These are phyloP conservation scores for Backusella macrospora DNA, from an alignment of 192 early-diverging fungal genomes.

Conservation along the genomic window DNA sequence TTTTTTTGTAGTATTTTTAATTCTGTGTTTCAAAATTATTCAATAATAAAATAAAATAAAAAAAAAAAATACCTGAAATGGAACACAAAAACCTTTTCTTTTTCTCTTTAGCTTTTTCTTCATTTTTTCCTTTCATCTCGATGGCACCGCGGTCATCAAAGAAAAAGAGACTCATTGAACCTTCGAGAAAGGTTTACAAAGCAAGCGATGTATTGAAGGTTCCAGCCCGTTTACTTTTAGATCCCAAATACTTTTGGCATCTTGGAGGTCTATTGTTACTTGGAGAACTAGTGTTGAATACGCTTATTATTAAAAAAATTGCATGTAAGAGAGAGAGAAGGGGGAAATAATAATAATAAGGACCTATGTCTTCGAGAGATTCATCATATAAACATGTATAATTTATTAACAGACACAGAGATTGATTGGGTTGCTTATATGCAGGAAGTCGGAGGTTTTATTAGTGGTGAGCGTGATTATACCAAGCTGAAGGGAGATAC, in stretches of 20 bases:
- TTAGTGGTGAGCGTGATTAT: conserved; percentile 86
- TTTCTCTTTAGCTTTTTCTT: background rate
- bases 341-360: background rate
- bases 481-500: conserved; percentile 80
- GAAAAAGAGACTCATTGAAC: background rate
- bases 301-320: conserved; percentile 62
- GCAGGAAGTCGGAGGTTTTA: conserved; percentile 83
- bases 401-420: conserved; percentile 72
- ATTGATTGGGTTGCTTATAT: conserved; percentile 98
- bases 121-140: background rate
- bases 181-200: conserved; percentile 12
- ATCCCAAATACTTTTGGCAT: conserved; percentile 55
- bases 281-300: conserved; percentile 52
- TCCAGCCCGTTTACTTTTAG: conserved; percentile 33
- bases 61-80: background rate
- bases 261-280: conserved; percentile 48
- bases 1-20: conserved; percentile 3
- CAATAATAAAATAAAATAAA: background rate
- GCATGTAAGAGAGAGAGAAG: conserved; percentile 48
- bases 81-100: background rate
- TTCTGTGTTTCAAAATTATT: conserved; percentile 5
- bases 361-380: background rate
- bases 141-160: conserved; percentile 5
- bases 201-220: conserved; percentile 22
- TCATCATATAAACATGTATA: background rate